These are phyloP conservation scores for Irpex sp. DNA, from an alignment of 1,284 basidiomycete genomes.

Conservation along the genomic window DNA sequence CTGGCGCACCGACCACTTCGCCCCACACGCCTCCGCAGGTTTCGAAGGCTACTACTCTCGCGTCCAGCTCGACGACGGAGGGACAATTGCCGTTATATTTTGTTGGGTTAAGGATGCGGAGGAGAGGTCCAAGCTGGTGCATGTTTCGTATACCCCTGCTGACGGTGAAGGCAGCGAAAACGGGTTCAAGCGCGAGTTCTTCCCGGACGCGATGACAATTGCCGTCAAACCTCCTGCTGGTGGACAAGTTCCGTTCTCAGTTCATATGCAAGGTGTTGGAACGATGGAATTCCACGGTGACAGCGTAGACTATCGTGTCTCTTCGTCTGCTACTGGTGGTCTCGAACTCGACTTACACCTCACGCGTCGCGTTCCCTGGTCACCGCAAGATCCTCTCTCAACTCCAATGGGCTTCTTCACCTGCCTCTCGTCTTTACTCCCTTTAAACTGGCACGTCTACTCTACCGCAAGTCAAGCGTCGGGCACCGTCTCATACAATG, in stretches of 20 bases:
- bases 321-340: conserved; percentile 6
- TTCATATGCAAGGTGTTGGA: conserved; percentile 16
- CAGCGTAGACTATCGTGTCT: conserved; percentile 16
- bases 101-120: conserved; percentile 21
- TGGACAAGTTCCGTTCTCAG: conserved; percentile 13
- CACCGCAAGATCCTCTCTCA: conserved; percentile 3
- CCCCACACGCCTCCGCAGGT: conserved; percentile 16
- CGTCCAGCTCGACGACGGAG: conserved; percentile 18
- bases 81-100: conserved; percentile 22
- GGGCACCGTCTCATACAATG: conserved; percentile 12
- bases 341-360: conserved; percentile 17
- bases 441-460: conserved; percentile 23
- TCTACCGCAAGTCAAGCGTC: conserved; percentile 17
- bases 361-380: conserved; percentile 16
- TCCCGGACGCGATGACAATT: conserved; percentile 15
- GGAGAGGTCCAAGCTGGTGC: conserved; percentile 16
- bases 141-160: conserved; percentile 16
- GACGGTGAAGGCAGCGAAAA: neutral
- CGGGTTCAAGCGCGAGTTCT: conserved; percentile 19
- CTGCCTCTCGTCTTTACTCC: conserved; percentile 16
- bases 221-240: neutral
- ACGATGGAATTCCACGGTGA: conserved; percentile 13
- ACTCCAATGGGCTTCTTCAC: conserved; percentile 21
- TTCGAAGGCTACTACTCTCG: conserved; percentile 26
- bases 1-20: conserved; percentile 17